Evolutionary conservation across 108 stramenopile species (phyloP).

Genomic region (Chaetoceros muelleri): DNA sequence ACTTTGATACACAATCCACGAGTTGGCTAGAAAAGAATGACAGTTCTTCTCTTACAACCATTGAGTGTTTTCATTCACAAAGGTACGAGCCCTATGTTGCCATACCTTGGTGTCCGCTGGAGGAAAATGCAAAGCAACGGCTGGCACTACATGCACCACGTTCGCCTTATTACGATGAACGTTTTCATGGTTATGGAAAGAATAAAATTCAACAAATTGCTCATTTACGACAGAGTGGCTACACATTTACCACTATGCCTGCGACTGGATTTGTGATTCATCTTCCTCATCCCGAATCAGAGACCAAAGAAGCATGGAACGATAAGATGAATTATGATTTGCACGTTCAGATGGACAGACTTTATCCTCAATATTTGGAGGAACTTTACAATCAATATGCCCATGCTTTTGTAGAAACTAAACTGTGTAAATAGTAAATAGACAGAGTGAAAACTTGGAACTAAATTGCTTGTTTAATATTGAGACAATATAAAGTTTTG

Average conservation of each 20-base stretch:
- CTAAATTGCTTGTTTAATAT: too few relatives aligned
- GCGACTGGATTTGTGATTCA: slow-evolving; percentile 68
- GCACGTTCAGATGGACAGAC: slow-evolving; percentile 58
- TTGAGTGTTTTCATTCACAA: slow-evolving; percentile 64
- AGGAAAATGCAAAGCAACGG: not conserved
- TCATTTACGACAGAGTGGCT: slow-evolving; percentile 51
- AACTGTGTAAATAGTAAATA: not conserved
- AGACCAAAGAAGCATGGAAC: slow-evolving; percentile 63
- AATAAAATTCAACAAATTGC: slow-evolving; percentile 82
- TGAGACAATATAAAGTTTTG: too few relatives aligned
- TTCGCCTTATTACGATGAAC: slow-evolving; percentile 78
- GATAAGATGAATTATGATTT: slow-evolving; percentile 33
- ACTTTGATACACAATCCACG: slow-evolving; percentile 59
- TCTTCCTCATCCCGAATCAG: slow-evolving; percentile 73
- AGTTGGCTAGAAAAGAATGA: slow-evolving; percentile 41
- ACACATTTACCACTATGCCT: slow-evolving; percentile 54
- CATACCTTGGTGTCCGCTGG: slow-evolving; percentile 52
- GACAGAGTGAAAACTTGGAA: not conserved
- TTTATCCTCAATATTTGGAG: slow-evolving; percentile 44
- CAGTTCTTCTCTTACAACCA: slow-evolving; percentile 6
- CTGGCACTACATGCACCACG: slow-evolving; percentile 4
- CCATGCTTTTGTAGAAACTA: slow-evolving; percentile 3
- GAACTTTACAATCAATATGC: slow-evolving; percentile 44
- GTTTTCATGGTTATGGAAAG: slow-evolving; percentile 84
- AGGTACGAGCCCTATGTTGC: slow-evolving; percentile 89